A percentile compares a stretch with the other conserved stretches of the same genome.
Evolutionary conservation across 495 filamentous ascomycete genomes (phyloP).

Genomic region (Filosporella fistucella): DNA sequence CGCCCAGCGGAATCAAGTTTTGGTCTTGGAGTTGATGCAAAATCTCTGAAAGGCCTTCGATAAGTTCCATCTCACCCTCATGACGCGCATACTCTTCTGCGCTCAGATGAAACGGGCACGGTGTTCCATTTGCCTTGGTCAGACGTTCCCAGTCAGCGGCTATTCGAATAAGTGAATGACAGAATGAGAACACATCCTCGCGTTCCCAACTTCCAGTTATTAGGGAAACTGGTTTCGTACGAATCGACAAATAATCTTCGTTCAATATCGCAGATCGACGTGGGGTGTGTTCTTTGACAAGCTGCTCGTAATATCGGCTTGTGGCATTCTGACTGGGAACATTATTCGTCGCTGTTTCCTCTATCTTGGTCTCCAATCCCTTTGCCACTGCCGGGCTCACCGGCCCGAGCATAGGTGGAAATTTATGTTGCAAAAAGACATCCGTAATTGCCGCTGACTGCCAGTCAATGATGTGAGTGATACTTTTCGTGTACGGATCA

Average conservation of each 20-base stretch:
- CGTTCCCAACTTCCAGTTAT: slow-evolving; percentile 29
- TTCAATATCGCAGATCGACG: slow-evolving; percentile 4
- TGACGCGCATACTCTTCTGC: slow-evolving; percentile 27
- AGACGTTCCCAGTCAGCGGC: slow-evolving; percentile 26
- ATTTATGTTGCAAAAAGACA: slow-evolving; percentile 21
- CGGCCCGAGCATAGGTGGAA: slow-evolving; percentile 27
- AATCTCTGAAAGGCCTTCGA: slow-evolving; percentile 15
- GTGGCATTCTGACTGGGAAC: too few species aligned
- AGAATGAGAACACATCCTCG: slow-evolving; percentile 32
- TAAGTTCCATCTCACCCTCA: slow-evolving; percentile 24
- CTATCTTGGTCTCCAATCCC: too few species aligned
- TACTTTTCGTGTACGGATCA: slow-evolving; percentile 26
- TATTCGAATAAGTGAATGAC: slow-evolving; percentile 27
- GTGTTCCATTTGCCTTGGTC: slow-evolving; percentile 10
- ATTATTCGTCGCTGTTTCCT: too few species aligned
- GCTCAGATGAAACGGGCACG: slow-evolving; percentile 32
- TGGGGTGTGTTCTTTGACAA: slow-evolving; percentile 6
- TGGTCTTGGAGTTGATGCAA: slow-evolving; percentile 14
- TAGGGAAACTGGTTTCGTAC: slow-evolving; percentile 28
- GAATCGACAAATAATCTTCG: slow-evolving; percentile 4
- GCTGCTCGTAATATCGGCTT: slow-evolving; percentile 15
- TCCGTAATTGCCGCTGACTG: slow-evolving; percentile 20
- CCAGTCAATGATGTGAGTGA: slow-evolving; percentile 30
- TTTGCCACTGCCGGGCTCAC: slow-evolving; percentile 16
- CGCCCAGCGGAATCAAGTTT: slow-evolving; percentile 15